phyloP scores from a whole-genome alignment of 805 yeast species.

The Monosporozyma unispora region DNA sequence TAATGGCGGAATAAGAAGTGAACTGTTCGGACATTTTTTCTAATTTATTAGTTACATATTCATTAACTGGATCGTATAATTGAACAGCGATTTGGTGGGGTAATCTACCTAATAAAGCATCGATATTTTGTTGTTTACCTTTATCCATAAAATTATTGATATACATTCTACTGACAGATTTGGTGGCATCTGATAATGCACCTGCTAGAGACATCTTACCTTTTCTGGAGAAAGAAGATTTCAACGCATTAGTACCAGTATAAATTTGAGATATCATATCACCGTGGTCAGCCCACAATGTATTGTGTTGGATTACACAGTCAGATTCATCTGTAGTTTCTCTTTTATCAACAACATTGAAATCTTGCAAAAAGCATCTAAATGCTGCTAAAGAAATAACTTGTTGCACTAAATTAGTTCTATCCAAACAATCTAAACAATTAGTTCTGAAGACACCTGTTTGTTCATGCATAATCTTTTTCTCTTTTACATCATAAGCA shows the following conservation, averaged over 20 bases:
- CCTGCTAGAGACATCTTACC: constrained; percentile 97
- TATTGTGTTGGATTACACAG: constrained; percentile 63
- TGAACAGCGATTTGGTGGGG: constrained; percentile 62
- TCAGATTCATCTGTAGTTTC: constrained; percentile 38
- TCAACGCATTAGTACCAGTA: constrained; percentile 95
- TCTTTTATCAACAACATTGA: constrained; percentile 24
- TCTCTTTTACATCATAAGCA: constrained; percentile 50
- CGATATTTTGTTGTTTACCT: constrained; percentile 83
- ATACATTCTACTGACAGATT: constrained; percentile 89
- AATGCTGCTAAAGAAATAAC: constrained; percentile 68
- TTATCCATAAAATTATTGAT: constrained; percentile 93
- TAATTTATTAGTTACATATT: constrained; percentile 64
- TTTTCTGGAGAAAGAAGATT: constrained; percentile 85
- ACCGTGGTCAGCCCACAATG: constrained; percentile 97
- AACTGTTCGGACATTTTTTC: constrained; percentile 36
- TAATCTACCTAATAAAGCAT: constrained; percentile 71
- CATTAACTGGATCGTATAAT: constrained; percentile 82
- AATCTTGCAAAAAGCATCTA: constrained; percentile 41
- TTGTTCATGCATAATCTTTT: constrained; percentile 61
- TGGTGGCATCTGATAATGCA: constrained; percentile 93
- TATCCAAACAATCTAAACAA: constrained; percentile 88
- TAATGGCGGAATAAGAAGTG: constrained; percentile 51
- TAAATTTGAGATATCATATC: constrained; percentile 92
- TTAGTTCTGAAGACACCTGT: constrained; percentile 88
- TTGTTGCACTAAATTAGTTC: constrained; percentile 86